Evolutionary conservation across 2,329 filamentous ascomycete genomes (phyloP).

Genomic region (Neobulgaria alba): DNA sequence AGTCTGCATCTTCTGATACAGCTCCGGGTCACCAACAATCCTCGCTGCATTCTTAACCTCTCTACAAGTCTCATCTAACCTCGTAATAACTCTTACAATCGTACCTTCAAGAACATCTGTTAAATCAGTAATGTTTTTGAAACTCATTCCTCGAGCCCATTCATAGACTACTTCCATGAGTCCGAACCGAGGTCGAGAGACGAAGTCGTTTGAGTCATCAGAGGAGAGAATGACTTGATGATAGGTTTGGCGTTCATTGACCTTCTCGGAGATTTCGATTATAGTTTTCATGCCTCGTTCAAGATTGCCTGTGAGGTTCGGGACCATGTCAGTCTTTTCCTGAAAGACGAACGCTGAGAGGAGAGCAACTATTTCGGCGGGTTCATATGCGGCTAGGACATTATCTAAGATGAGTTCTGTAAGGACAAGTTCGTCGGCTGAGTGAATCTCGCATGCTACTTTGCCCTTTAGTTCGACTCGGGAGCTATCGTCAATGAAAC

Average conservation of each 20-base stretch:
- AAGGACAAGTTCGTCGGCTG: constrained; percentile 88
- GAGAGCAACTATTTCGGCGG: constrained; percentile 90
- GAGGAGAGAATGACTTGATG: constrained; percentile 87
- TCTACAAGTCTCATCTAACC: constrained; percentile 89
- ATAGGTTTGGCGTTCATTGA: constrained; percentile 80
- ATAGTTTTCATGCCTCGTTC: constrained; percentile 80
- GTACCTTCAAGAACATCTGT: constrained; percentile 97
- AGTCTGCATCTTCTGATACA: constrained; percentile 94
- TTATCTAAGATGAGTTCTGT: constrained; percentile 97
- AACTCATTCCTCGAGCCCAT: constrained; percentile 96
- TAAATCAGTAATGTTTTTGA: constrained; percentile 92
- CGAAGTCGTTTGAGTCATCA: constrained; percentile 90
- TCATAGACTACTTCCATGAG: constrained; percentile 97
- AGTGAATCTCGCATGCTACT: constrained; percentile 96
- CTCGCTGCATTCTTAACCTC: constrained; percentile 96
- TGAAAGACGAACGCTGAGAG: constrained; percentile 96
- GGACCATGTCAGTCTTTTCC: constrained; percentile 80
- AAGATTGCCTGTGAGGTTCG: constrained; percentile 72
- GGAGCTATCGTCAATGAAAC: constrained; percentile 79
- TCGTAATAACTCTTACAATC: constrained; percentile 88
- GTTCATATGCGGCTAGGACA: constrained; percentile 87
- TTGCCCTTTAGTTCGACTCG: constrained; percentile 96
- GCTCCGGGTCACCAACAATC: constrained; percentile 84
- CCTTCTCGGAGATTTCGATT: constrained; percentile 81
- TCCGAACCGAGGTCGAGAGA: constrained; percentile 78